phyloP scores from a whole-genome alignment of 148 eudicot genomes.

The Fagopyrum homotropicum region DNA sequence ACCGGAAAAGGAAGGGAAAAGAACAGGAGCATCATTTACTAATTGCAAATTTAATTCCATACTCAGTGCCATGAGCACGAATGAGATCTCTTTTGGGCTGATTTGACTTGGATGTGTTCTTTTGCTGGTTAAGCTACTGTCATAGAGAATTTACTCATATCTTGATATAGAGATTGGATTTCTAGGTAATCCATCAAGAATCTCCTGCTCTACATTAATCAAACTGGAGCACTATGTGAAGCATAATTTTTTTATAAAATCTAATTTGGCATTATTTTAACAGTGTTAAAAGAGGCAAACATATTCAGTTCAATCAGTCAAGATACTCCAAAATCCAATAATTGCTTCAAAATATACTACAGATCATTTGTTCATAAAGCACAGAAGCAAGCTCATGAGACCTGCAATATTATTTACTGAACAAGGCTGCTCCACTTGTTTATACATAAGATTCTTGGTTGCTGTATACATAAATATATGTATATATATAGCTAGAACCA shows the following conservation, averaged over 20 bases:
- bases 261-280: background rate
- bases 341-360: background rate
- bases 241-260: background rate
- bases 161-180: background rate
- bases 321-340: background rate
- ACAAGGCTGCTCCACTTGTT: conserved; percentile 3
- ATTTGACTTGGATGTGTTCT: background rate
- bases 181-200: background rate
- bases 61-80: background rate
- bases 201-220: background rate
- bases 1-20: background rate
- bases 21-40: background rate
- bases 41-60: background rate
- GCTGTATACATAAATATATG: no score
- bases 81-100: background rate
- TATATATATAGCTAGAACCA: conserved; percentile 21
- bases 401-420: conserved; percentile 9
- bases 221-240: background rate
- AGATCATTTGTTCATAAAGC: conserved; percentile 2
- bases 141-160: conserved; percentile 1
- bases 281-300: background rate
- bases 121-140: background rate
- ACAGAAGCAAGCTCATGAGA: background rate
- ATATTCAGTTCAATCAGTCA: background rate
- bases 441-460: background rate